Percentiles rank a stretch among this genome's conserved stretches.
phyloP scores from a whole-genome alignment of 2,329 filamentous ascomycete genomes.

The Paramyrothecium sp. region DNA sequence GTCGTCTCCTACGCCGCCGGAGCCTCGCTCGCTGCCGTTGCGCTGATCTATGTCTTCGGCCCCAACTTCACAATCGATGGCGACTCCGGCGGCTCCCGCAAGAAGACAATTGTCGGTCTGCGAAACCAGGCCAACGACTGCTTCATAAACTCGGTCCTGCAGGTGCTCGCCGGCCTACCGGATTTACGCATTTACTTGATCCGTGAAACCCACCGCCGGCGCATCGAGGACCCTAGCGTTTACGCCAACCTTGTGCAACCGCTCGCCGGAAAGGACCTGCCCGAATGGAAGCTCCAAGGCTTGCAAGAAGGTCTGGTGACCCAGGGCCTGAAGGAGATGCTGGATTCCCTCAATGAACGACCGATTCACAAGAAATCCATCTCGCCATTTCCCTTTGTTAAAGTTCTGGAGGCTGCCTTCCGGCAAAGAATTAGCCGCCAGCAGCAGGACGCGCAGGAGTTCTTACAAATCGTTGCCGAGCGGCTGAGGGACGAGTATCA shows the following conservation, averaged over 20 bases:
- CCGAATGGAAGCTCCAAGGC: conserved; percentile 61
- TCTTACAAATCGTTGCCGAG: conserved; percentile 90
- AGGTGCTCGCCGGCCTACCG: conserved; percentile 85
- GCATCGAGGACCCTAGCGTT: conserved; percentile 73
- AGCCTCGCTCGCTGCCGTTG: conserved; percentile 90
- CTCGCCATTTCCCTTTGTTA: conserved; percentile 80
- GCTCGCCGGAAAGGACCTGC: conserved; percentile 37
- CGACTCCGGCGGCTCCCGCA: conserved; percentile 65
- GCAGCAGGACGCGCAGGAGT: conserved; percentile 97
- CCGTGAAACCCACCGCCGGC: conserved; percentile 80
- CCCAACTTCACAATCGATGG: conserved; percentile 96
- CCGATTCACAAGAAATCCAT: conserved; percentile 94
- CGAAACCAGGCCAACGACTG: conserved; percentile 92
- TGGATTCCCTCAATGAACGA: conserved; percentile 89
- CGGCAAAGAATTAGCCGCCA: conserved; percentile 87
- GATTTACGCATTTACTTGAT: conserved; percentile 91
- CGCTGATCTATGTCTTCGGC: conserved; percentile 94
- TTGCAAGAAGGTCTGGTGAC: conserved; percentile 84
- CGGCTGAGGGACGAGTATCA: conserved; percentile 92
- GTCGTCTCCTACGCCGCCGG: conserved; percentile 88
- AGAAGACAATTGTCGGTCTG: conserved; percentile 86
- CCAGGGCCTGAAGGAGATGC: conserved; percentile 82
- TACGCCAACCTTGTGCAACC: conserved; percentile 64
- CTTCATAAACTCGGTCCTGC: conserved; percentile 95
- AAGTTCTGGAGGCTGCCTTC: conserved; percentile 81